phyloP scores from a whole-genome alignment of 164 flowering plant species.

The Hamamelis virginiana region DNA sequence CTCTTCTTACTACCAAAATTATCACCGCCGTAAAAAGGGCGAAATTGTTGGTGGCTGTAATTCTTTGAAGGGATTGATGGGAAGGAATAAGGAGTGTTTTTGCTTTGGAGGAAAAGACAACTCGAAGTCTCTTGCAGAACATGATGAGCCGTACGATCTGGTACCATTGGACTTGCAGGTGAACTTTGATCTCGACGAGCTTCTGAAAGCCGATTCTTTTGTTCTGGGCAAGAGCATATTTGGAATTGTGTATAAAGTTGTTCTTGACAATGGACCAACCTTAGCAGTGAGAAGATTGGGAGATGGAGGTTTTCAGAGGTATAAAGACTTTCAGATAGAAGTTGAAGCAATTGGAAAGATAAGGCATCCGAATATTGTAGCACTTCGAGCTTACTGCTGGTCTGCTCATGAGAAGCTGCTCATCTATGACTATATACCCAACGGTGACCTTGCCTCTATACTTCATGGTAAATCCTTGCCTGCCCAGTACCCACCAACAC shows the following conservation, averaged over 20 bases:
- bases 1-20: conserved; percentile 69
- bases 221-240: conserved; percentile 95
- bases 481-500: no score
- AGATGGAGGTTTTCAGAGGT: conserved; percentile 92
- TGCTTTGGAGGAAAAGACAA: conserved; percentile 78
- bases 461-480: conserved; percentile 62
- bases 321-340: conserved; percentile 85
- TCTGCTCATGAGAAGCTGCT: conserved; percentile 94
- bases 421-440: conserved; percentile 74
- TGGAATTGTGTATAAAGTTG: conserved; percentile 93
- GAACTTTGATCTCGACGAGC: conserved; percentile 83
- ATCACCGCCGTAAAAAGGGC: conserved; percentile 33
- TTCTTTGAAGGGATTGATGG: conserved; percentile 42
- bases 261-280: conserved; percentile 78
- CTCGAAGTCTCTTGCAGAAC: conserved; percentile 70
- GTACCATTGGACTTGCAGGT: conserved; percentile 73
- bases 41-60: conserved; percentile 36
- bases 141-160: conserved; percentile 71
- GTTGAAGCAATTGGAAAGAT: conserved; percentile 91
- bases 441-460: conserved; percentile 78
- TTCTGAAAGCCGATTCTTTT: conserved; percentile 86
- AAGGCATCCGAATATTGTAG: conserved; percentile 77
- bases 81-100: conserved; percentile 54
- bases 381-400: conserved; percentile 92
- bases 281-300: conserved; percentile 95